These are phyloP conservation scores for Arthrobotrys iridis DNA, from an alignment of 2,329 filamentous ascomycete species.

Conservation along the genomic window DNA sequence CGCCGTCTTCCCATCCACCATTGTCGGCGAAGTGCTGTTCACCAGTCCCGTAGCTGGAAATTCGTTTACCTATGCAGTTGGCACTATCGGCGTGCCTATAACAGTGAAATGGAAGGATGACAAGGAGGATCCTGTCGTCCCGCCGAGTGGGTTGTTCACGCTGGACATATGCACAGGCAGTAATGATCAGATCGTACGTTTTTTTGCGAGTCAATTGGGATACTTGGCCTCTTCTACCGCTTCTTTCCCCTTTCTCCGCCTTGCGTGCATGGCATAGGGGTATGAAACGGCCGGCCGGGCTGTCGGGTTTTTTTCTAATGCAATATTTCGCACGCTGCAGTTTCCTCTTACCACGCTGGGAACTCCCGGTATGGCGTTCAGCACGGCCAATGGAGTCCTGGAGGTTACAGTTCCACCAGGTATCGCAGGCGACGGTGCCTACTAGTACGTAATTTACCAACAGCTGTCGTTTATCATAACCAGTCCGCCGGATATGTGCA, in stretches of 20 bases:
- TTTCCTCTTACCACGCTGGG: constrained; percentile 60
- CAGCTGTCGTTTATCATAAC: constrained; percentile 1
- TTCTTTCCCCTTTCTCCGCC: not conserved
- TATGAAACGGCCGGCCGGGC: constrained; percentile 15
- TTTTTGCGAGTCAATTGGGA: constrained; percentile 20
- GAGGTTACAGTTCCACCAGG: constrained; percentile 57
- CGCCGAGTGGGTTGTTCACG: constrained; percentile 67
- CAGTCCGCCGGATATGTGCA: constrained; percentile 6
- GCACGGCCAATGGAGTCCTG: constrained; percentile 52
- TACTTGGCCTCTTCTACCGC: constrained; percentile 11
- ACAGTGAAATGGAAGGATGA: constrained; percentile 69
- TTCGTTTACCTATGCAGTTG: constrained; percentile 60
- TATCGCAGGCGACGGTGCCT: constrained; percentile 57
- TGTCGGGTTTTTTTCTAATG: constrained; percentile 19
- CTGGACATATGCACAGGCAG: constrained; percentile 72
- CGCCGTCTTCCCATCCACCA: constrained; percentile 9
- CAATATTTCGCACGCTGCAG: constrained; percentile 35
- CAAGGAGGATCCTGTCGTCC: constrained; percentile 65
- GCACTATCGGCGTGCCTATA: constrained; percentile 65
- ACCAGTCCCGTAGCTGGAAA: constrained; percentile 67
- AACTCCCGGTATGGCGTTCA: constrained; percentile 54
- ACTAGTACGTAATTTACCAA: constrained; percentile 59
- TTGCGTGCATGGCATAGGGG: constrained; percentile 15
- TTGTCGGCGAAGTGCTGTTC: constrained; percentile 62
- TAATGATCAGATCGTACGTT: constrained; percentile 65